phyloP scores from a whole-genome alignment of 257 asterid genomes.

The Handroanthus guayacan region DNA sequence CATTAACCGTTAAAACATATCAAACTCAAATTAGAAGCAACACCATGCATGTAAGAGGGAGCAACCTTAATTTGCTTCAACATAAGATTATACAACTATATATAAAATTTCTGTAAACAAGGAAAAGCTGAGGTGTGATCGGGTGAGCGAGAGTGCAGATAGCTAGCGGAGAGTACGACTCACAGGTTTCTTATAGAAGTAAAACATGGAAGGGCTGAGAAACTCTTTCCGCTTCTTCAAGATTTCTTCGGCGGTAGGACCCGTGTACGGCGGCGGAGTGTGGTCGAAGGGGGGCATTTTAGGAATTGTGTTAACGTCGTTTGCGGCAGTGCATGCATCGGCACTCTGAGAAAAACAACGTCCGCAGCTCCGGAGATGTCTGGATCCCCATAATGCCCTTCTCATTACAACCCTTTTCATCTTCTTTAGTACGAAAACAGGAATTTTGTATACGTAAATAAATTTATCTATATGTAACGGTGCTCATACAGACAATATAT shows the following conservation, averaged over 20 bases:
- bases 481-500: neutral
- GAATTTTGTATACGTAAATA: neutral
- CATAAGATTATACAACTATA: neutral
- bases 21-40: neutral
- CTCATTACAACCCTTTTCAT: conserved; percentile 50
- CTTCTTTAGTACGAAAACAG: neutral
- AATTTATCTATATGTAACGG: neutral
- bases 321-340: conserved; percentile 40
- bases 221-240: conserved; percentile 61
- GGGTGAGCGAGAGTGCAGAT: neutral
- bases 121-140: neutral
- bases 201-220: conserved; percentile 78
- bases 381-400: conserved; percentile 49
- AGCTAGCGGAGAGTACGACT: conserved; percentile 34
- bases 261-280: conserved; percentile 61
- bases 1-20: neutral
- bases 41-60: too few species aligned
- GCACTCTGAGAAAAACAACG: conserved; percentile 47
- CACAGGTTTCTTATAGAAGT: conserved; percentile 67
- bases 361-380: conserved; percentile 26
- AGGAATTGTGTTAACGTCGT: conserved; percentile 37
- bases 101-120: neutral
- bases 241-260: conserved; percentile 63
- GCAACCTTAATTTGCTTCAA: neutral
- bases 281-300: conserved; percentile 60